These are phyloP conservation scores for Jacaranda copaia DNA, from an alignment of 257 asterid species.

Conservation along the genomic window DNA sequence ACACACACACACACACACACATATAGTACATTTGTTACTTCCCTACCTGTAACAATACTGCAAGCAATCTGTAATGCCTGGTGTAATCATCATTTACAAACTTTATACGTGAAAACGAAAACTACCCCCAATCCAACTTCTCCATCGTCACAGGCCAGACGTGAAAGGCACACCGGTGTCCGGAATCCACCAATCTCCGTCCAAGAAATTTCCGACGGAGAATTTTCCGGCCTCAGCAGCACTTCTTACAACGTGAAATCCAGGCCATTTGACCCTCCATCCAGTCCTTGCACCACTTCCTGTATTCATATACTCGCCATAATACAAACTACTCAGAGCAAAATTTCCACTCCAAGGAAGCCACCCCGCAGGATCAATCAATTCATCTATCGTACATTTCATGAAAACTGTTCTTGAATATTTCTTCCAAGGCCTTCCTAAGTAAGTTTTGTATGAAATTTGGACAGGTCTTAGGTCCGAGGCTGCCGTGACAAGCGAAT, in stretches of 20 bases:
- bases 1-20: too few species aligned
- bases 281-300: constrained; percentile 47
- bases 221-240: constrained; percentile 42
- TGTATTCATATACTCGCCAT: constrained; percentile 49
- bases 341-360: constrained; percentile 48
- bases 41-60: too few species aligned
- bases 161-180: constrained; percentile 52
- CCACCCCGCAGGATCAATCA: constrained; percentile 52
- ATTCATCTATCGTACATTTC: constrained; percentile 37
- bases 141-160: constrained; percentile 40
- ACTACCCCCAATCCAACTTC: background rate
- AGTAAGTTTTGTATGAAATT: constrained; percentile 36
- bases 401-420: constrained; percentile 48
- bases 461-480: constrained; percentile 27
- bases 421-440: constrained; percentile 56
- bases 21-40: too few species aligned
- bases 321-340: constrained; percentile 44
- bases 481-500: constrained; percentile 37
- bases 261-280: constrained; percentile 51
- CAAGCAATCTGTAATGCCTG: too few species aligned
- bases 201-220: constrained; percentile 47
- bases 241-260: constrained; percentile 39
- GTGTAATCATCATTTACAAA: background rate
- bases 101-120: background rate
- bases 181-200: constrained; percentile 53